Conservation (phyloP, 208 protist species). For the Zelonia costaricensis region DNA sequence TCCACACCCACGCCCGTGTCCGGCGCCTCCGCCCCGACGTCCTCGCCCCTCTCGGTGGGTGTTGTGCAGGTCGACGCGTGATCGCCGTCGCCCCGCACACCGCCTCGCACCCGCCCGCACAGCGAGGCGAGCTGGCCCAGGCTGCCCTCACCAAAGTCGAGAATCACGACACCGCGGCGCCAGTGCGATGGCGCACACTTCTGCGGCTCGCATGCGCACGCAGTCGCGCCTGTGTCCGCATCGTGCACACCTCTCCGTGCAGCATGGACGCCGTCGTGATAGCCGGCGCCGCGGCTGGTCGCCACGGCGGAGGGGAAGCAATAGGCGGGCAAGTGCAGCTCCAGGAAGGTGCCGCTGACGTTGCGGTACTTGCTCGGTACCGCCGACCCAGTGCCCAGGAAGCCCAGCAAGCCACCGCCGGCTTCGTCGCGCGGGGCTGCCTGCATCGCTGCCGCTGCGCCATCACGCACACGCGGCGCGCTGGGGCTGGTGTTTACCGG, state of each 20-base stretch:
- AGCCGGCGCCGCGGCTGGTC: not conserved
- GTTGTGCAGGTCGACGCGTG: not conserved
- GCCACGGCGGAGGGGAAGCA: conserved; percentile 23
- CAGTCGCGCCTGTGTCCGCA: too few relatives aligned
- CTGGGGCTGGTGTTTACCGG: not conserved
- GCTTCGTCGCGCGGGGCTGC: not conserved
- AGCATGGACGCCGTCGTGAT: not conserved
- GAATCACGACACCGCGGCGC: conserved; percentile 49
- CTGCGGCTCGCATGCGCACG: not conserved
- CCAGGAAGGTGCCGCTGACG: conserved; percentile 75
- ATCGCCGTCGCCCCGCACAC: not conserved
- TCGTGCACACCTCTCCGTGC: too few relatives aligned
- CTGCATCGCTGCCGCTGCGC: not conserved
- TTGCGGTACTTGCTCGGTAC: conserved; percentile 91
- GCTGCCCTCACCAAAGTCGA: conserved; percentile 89
- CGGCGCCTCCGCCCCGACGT: not conserved
- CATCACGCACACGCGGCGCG: not conserved
- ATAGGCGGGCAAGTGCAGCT: conserved; percentile 43
- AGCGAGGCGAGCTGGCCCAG: conserved; percentile 64
- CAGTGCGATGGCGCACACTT: not conserved
- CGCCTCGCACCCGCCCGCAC: conserved; percentile 23
- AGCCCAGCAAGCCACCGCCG: conserved; percentile 63
- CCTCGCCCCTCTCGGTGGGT: not conserved
- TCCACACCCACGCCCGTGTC: not conserved
- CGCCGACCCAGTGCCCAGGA: conserved; percentile 87